A percentile compares a stretch with the other conserved stretches of the same genome.
Evolutionary conservation across 2,329 filamentous ascomycete genomes (phyloP).

Genomic region (Trichoderma endophyticum): DNA sequence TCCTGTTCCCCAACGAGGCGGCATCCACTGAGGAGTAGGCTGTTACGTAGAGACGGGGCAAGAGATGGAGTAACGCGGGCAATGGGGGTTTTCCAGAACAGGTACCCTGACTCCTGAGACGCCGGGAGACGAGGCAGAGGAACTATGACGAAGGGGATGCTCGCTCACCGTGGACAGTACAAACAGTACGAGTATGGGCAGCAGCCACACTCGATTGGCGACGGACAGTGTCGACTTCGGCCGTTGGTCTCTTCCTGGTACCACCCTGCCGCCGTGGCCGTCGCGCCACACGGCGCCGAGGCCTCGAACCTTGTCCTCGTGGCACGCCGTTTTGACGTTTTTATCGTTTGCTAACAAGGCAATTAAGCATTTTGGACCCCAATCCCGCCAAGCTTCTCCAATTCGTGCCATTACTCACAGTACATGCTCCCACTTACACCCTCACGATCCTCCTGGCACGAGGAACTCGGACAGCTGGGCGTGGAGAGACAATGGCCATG

Average conservation of each 20-base stretch:
- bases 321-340: conserved; percentile 14
- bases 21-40: conserved; percentile 11
- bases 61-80: conserved; percentile 1
- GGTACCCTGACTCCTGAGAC: background rate
- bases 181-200: conserved; percentile 2
- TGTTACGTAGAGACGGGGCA: conserved; percentile 4
- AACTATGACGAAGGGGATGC: background rate
- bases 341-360: background rate
- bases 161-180: conserved; percentile 8
- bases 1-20: conserved; percentile 8
- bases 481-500: conserved; percentile 8
- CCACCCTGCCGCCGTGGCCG: background rate
- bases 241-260: background rate
- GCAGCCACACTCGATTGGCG: conserved; percentile 3
- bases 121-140: background rate
- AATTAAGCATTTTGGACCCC: conserved; percentile 6
- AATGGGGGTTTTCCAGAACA: conserved; percentile 1
- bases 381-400: background rate
- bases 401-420: conserved; percentile 3
- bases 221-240: background rate
- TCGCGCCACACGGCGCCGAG: conserved; percentile 17
- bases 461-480: background rate
- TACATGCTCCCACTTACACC: conserved; percentile 8
- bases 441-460: background rate
- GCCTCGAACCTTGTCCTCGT: conserved; percentile 14